A percentile compares a stretch with the other conserved stretches of the same genome.
Conservation (phyloP, 148 eudicot species). For the Camellia sinensis region DNA sequence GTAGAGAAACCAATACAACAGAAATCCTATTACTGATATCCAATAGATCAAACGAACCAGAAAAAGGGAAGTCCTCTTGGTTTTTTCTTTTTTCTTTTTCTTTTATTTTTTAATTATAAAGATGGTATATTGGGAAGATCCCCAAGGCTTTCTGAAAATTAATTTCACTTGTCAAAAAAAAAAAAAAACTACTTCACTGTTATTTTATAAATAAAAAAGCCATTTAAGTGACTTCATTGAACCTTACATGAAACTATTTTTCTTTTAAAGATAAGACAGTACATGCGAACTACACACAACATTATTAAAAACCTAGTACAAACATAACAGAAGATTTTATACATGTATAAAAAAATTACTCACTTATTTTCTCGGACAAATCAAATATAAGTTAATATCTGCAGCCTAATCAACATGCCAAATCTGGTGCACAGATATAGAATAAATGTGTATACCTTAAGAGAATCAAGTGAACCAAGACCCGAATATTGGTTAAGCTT, state of each 20-base stretch:
- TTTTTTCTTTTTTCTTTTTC: background rate
- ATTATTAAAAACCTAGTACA: background rate
- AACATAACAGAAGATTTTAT: background rate
- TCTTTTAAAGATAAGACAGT: background rate
- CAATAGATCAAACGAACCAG: background rate
- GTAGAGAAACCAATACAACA: background rate
- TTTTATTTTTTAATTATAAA: background rate
- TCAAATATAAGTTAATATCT: background rate
- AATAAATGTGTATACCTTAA: slow-evolving; percentile 37
- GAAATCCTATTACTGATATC: background rate
- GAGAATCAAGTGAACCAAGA: slow-evolving; percentile 42
- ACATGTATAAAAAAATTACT: background rate
- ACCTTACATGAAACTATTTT: background rate
- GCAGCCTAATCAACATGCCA: background rate
- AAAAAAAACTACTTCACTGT: no score
- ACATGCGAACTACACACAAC: no score
- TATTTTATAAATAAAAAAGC: background rate
- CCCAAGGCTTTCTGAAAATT: background rate
- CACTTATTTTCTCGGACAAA: background rate
- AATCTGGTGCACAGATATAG: background rate
- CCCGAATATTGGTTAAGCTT: slow-evolving; percentile 27
- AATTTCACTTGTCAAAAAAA: background rate
- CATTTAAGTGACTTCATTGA: slow-evolving; percentile 1
- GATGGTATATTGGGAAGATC: background rate
- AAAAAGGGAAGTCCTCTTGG: background rate